These are phyloP conservation scores for Colletotrichum sublineola DNA, from an alignment of 2,329 filamentous ascomycete genomes.

Conservation along the genomic window DNA sequence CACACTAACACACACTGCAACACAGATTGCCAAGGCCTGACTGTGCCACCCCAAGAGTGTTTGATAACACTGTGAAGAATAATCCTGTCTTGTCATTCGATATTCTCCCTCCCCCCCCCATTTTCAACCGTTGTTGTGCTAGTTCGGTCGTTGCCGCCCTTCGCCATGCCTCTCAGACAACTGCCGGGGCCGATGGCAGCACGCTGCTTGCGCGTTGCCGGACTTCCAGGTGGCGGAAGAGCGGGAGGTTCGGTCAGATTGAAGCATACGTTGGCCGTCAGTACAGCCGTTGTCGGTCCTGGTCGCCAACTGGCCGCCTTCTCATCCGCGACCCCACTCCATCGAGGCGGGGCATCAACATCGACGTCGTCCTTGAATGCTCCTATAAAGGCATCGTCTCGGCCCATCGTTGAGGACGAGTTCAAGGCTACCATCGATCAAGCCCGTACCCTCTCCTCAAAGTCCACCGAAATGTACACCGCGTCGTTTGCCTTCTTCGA, in stretches of 20 bases:
- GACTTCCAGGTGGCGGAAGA: constrained; percentile 13
- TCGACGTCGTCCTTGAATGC: constrained; percentile 18
- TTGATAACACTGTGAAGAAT: constrained; percentile 26
- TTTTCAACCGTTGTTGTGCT: neutral
- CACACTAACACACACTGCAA: neutral
- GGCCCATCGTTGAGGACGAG: constrained; percentile 20
- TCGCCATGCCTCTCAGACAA: constrained; percentile 37
- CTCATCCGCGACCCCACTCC: constrained; percentile 32
- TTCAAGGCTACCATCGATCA: constrained; percentile 35
- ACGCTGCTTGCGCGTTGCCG: constrained; percentile 27
- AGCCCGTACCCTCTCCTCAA: constrained; percentile 31
- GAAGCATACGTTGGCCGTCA: constrained; percentile 21
- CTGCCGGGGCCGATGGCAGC: constrained; percentile 31
- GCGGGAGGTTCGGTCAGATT: constrained; percentile 24
- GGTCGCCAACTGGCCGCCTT: constrained; percentile 33
- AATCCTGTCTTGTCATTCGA: constrained; percentile 4
- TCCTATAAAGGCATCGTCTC: constrained; percentile 29
- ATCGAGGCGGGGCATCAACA: constrained; percentile 31
- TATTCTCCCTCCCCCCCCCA: neutral
- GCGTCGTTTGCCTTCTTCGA: constrained; percentile 87
- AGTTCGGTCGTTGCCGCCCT: constrained; percentile 8
- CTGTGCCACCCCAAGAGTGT: neutral
- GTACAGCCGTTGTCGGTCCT: constrained; percentile 27
- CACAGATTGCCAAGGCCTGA: neutral
- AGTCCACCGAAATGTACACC: constrained; percentile 68